Percentiles rank a stretch among this genome's conserved stretches.
Evolutionary conservation across 306 rosid species (phyloP).

Genomic region (Medicago truncatula): DNA sequence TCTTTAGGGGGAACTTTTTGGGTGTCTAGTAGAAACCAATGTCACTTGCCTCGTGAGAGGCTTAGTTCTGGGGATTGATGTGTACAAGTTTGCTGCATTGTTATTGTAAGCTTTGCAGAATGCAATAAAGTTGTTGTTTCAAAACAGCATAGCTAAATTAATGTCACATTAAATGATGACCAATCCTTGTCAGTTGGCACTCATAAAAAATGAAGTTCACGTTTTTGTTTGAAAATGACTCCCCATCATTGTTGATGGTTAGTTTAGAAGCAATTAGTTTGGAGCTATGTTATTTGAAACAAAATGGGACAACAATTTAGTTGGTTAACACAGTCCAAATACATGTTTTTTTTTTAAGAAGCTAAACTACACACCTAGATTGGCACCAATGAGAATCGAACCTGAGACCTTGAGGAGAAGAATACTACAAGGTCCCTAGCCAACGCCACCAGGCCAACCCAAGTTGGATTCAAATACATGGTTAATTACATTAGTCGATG

Average conservation of each 20-base stretch:
- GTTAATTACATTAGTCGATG: neutral
- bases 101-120: conserved; percentile 8
- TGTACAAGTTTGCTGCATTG: neutral
- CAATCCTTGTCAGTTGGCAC: conserved; percentile 20
- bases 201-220: conserved; percentile 6
- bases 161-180: neutral
- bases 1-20: conserved; percentile 2
- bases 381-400: too few relatives aligned
- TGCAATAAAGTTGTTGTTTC: neutral
- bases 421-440: too few relatives aligned
- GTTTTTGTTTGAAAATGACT: conserved; percentile 1
- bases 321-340: too few relatives aligned
- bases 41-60: conserved; percentile 12
- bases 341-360: too few relatives aligned
- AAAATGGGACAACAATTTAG: neutral
- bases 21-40: neutral
- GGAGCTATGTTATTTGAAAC: neutral
- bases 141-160: neutral
- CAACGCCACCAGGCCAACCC: too few relatives aligned
- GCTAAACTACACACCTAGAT: too few relatives aligned
- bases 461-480: neutral
- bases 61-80: conserved; percentile 8
- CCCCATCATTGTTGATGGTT: neutral
- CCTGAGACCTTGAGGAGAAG: too few relatives aligned
- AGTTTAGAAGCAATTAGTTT: conserved; percentile 29